Percentiles rank a stretch among this genome's conserved stretches.
phyloP scores from a whole-genome alignment of 805 yeast species.

The Candida peoriensis region DNA sequence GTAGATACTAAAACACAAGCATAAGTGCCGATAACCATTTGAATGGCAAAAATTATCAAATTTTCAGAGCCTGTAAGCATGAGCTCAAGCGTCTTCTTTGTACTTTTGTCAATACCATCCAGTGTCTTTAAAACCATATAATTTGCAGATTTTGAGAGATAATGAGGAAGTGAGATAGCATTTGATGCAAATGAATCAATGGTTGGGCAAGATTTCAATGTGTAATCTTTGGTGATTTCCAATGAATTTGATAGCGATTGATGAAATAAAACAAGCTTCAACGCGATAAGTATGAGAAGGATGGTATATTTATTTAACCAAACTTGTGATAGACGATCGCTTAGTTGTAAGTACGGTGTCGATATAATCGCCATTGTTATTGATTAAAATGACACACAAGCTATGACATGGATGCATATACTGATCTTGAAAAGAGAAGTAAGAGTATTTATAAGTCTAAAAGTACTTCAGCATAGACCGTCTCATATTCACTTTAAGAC shows the following conservation, averaged over 20 bases:
- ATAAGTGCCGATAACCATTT: constrained; percentile 79
- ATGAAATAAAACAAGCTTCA: constrained; percentile 59
- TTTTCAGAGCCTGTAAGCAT: constrained; percentile 53
- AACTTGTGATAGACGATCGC: constrained; percentile 55
- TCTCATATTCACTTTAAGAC: too few relatives aligned
- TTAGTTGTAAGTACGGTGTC: constrained; percentile 38
- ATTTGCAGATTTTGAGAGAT: constrained; percentile 52
- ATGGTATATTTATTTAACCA: constrained; percentile 66
- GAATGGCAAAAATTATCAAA: constrained; percentile 58
- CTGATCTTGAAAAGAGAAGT: too few relatives aligned
- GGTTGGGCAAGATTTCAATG: constrained; percentile 40
- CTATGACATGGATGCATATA: too few relatives aligned
- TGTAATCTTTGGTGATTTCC: constrained; percentile 31
- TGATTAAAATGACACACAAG: too few relatives aligned
- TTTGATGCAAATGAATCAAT: constrained; percentile 35
- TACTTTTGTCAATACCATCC: constrained; percentile 41
- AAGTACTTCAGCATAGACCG: too few relatives aligned
- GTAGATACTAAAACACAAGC: constrained; percentile 76
- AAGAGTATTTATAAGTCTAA: too few relatives aligned
- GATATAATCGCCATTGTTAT: too few relatives aligned
- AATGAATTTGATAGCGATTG: constrained; percentile 40
- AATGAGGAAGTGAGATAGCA: constrained; percentile 47
- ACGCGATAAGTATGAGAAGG: constrained; percentile 44
- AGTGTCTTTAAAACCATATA: constrained; percentile 42
- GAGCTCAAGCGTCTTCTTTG: constrained; percentile 38